Conservation (phyloP, 163 green algal species). For the Chloromonas sp. region DNA sequence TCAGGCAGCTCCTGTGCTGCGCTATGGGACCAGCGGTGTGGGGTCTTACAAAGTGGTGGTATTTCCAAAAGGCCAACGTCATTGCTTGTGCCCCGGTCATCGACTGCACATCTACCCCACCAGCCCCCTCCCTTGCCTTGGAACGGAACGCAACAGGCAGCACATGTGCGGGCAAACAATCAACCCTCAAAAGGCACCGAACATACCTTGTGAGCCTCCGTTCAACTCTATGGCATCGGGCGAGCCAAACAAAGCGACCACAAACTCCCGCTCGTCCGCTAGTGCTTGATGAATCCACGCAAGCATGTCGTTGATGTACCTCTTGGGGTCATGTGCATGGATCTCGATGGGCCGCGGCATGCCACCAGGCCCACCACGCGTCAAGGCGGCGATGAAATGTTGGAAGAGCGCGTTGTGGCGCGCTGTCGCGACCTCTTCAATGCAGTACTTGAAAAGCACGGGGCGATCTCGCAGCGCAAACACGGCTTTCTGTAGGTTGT, state of each 20-base stretch:
- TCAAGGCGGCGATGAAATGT: conserved; percentile 87
- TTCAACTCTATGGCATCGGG: no score
- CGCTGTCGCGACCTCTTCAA: conserved; percentile 73
- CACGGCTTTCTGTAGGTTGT: conserved; percentile 69
- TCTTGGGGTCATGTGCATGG: conserved; percentile 88
- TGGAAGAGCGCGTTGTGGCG: conserved; percentile 91
- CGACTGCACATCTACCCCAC: no score
- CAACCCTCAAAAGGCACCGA: no score
- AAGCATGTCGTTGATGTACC: conserved; percentile 90
- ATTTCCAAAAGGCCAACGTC: no score
- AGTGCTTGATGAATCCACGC: conserved; percentile 89
- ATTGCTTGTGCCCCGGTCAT: no score
- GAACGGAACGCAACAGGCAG: no score
- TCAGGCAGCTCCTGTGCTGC: no score
- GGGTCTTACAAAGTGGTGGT: no score
- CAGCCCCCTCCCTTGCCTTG: no score
- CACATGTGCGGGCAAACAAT: no score
- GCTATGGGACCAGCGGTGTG: no score
- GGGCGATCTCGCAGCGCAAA: conserved; percentile 67
- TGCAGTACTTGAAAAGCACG: conserved; percentile 85
- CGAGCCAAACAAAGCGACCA: conserved; percentile 71
- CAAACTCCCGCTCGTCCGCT: conserved; percentile 77
- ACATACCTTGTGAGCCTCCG: no score
- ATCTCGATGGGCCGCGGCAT: conserved; percentile 93
- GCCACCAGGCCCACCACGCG: conserved; percentile 65